Evolutionary conservation across 2,329 filamentous ascomycete species (phyloP), one percentile per base, ranked within the genome.

Genomic region (Myriosclerotinia scirpicola): DNA sequence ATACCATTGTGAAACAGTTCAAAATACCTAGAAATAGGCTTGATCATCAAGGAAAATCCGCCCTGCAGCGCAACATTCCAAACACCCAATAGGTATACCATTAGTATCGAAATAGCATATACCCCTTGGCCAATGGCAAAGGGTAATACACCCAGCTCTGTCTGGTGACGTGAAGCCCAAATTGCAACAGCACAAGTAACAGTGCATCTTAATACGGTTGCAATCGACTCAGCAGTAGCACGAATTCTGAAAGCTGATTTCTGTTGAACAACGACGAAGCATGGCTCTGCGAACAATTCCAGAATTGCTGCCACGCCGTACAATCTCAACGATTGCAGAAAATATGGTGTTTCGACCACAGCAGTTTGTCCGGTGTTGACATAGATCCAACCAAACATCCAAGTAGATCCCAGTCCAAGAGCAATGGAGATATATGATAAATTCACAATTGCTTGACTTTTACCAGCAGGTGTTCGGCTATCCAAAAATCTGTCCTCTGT

Each of bases 121-220:
- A 84, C 84, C 42, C 94, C 78, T 78, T 98, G 93, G 14, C 95
- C 96, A 17, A 93, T 79, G 0, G 94, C 95, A 78, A 98, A 98
- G 0, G 95, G 93, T 58, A 98, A 79, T 1, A 93, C 90, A 7
- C 93, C 94, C 2, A 91, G 75, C 67, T 90, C 83, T 26, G 81
- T 69, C 0, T 80, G 80, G 20, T 72, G 75, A 64, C 74, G 78
- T 54, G 85, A 83, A 1, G 87, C 87, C 82, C 85, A 89, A 6
- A 90, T 81, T 1, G 90, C 92, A 1, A 85, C 80, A 0, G 81
- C 85, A 69, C 95, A 93, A 0, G 93, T 95, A 17, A 87, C 81
- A 48, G 89, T 72, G 73, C 93, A 97, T 71, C 92, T 89, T 44
- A 88, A 74, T 58, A 96, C 84, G 0, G 93, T 95, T 30, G 92